phyloP scores from a whole-genome alignment of 2,329 filamentous ascomycete genomes.

The Mollisia scopiformis region DNA sequence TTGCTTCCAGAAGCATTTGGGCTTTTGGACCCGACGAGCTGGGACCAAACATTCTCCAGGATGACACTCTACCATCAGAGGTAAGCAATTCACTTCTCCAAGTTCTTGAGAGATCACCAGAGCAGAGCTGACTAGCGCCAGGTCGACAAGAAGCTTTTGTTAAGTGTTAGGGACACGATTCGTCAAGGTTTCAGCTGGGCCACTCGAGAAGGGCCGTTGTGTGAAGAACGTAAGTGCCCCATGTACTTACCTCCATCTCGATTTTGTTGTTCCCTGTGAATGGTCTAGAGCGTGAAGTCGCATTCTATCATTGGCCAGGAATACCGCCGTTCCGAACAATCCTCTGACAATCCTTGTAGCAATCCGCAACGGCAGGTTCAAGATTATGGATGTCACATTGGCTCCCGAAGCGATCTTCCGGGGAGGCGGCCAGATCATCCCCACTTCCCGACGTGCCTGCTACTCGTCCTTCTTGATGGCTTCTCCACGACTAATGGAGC shows the following conservation, averaged over 20 bases:
- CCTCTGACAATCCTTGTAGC: slow-evolving; percentile 53
- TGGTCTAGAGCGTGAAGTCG: background rate
- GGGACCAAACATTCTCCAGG: slow-evolving; percentile 93
- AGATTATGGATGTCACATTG: slow-evolving; percentile 86
- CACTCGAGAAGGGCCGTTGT: slow-evolving; percentile 90
- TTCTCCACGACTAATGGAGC: slow-evolving; percentile 94
- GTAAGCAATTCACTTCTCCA: slow-evolving; percentile 45
- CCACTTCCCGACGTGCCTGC: slow-evolving; percentile 87
- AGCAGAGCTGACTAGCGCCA: slow-evolving; percentile 38
- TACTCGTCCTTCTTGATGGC: slow-evolving; percentile 98
- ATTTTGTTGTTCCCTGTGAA: background rate
- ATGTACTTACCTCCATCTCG: slow-evolving; percentile 13
- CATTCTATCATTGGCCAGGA: slow-evolving; percentile 24
- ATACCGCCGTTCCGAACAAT: slow-evolving; percentile 23
- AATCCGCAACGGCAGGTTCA: slow-evolving; percentile 97
- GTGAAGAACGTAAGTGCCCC: slow-evolving; percentile 84
- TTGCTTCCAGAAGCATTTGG: slow-evolving; percentile 95
- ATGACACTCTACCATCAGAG: slow-evolving; percentile 92
- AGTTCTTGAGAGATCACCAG: slow-evolving; percentile 1
- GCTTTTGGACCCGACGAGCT: slow-evolving; percentile 96
- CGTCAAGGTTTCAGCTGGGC: slow-evolving; percentile 98
- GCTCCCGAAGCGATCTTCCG: slow-evolving; percentile 91
- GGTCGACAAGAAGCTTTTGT: slow-evolving; percentile 90
- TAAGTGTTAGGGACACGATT: slow-evolving; percentile 87
- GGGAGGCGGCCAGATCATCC: slow-evolving; percentile 96